Base-by-base conservation (phyloP, 148 eudicot genomes). In the Arbutus unedo region DNA sequence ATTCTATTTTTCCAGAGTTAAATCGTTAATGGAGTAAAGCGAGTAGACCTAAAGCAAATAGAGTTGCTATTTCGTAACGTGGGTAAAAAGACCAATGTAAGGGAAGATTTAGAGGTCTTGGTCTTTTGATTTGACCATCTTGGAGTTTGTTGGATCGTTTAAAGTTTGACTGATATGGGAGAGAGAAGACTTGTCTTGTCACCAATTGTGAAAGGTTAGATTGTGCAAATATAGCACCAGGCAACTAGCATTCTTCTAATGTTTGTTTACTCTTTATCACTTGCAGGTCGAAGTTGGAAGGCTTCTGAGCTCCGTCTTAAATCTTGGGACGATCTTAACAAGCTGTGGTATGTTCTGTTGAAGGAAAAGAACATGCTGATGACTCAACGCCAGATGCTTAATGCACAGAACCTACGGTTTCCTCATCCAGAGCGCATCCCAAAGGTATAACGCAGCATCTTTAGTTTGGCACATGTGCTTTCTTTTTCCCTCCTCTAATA, bases 311-410 rank as follows among this genome's bases (percentile, higher is more conserved):
- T 93, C 78, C 98, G 98, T 54, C 94, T 93, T 56, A 95, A 95
- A 87, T 95, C 98, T 51, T 93, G 98, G 96, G 98, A 95, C 68
- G 98, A 94, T 89, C 96, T 95, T 31, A 81, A 93, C 72, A 95
- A 92, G 90, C 89, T 95, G 6, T 95, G 98, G 98, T 93, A 92
- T 88, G 95, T 95, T 77, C 92, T 93, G 49, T 77, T 93, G 87
- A 93, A 95, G 91, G 98, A 95, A 85, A 93, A 92, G 74, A 95
- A 93, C 84, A 92, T 95, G 98, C 85, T 95, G 84, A 95, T 95
- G 98, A 90, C 95, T 78, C 98, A 93, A 74, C 91, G 93, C 8
- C 96, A 95, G 88, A 93, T 95, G 98, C 96, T 95, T 83, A 84
- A 92, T 82, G 90, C 98, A 70, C 98, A 95, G 80, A 93, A 90